These are phyloP conservation scores for Lecanicillium sp. DNA, from an alignment of 2,329 filamentous ascomycete genomes.

Conservation along the genomic window DNA sequence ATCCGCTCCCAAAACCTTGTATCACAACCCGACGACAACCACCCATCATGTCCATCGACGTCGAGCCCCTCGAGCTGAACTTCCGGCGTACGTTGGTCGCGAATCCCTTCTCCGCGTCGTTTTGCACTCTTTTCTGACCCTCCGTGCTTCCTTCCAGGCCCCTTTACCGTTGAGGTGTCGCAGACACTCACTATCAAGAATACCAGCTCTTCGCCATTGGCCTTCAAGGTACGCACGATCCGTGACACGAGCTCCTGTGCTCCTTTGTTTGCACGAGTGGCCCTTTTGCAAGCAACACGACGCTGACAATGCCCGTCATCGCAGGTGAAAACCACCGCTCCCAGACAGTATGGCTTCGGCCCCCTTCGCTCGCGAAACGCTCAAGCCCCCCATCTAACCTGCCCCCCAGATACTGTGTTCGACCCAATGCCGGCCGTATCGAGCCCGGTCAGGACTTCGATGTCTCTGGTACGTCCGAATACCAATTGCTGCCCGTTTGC, in stretches of 20 bases:
- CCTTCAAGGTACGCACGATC: slow-evolving; percentile 56
- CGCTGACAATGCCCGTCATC: slow-evolving; percentile 22
- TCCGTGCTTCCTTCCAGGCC: slow-evolving; percentile 39
- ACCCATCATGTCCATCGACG: slow-evolving; percentile 82
- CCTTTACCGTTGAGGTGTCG: slow-evolving; percentile 60
- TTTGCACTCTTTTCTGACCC: slow-evolving; percentile 14
- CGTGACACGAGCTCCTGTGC: not conserved
- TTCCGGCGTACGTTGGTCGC: slow-evolving; percentile 70
- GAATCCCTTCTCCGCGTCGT: slow-evolving; percentile 3
- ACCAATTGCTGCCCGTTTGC: not conserved
- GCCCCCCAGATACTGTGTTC: slow-evolving; percentile 78
- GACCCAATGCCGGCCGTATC: slow-evolving; percentile 94
- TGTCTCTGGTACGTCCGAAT: slow-evolving; percentile 67
- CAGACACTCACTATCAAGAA: slow-evolving; percentile 61
- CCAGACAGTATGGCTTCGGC: slow-evolving; percentile 74
- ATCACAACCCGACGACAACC: slow-evolving; percentile 5
- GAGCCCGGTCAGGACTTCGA: slow-evolving; percentile 86
- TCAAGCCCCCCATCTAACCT: slow-evolving; percentile 16
- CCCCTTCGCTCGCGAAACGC: not conserved
- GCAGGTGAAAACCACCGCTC: slow-evolving; percentile 97
- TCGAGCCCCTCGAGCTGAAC: slow-evolving; percentile 84
- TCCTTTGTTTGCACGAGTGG: not conserved
- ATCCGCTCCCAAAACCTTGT: not conserved
- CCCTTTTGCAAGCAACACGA: too few species aligned
- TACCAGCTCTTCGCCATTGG: slow-evolving; percentile 54